Conservation (phyloP, 2,329 filamentous ascomycete genomes). For the Paracoccidioides lutzii region DNA sequence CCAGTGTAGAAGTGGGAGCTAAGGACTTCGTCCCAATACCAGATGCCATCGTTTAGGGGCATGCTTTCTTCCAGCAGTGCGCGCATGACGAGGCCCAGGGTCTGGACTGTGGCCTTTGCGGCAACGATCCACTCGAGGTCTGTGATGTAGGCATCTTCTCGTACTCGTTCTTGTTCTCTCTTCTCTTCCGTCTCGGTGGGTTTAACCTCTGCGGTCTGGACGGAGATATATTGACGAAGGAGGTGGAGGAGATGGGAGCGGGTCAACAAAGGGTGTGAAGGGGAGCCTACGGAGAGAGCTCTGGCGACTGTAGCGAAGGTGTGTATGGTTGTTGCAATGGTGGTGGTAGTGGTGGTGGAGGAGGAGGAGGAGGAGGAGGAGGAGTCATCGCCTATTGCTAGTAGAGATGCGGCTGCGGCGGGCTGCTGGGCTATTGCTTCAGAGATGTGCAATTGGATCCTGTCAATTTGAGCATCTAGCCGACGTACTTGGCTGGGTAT, state of each 20-base stretch:
- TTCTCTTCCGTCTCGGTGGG: too few species aligned
- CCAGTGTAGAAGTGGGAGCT: conserved; percentile 65
- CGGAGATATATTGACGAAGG: conserved; percentile 45
- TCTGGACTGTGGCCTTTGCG: conserved; percentile 83
- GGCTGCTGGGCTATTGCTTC: conserved; percentile 15
- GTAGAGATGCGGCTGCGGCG: conserved; percentile 5
- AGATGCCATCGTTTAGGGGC: conserved; percentile 71
- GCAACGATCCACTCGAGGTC: conserved; percentile 85
- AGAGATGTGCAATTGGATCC: conserved; percentile 36
- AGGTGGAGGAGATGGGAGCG: conserved; percentile 47
- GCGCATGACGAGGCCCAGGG: conserved; percentile 68
- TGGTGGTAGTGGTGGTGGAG: too few species aligned
- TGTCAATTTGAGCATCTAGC: conserved; percentile 47
- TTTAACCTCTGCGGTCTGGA: conserved; percentile 11
- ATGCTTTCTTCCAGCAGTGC: conserved; percentile 71
- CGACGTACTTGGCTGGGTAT: conserved; percentile 39
- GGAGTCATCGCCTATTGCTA: not conserved
- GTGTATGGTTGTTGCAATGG: not conserved
- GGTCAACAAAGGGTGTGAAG: conserved; percentile 50
- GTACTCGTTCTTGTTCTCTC: too few species aligned
- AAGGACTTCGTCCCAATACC: conserved; percentile 89
- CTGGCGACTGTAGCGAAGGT: conserved; percentile 56
- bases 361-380: not conserved
- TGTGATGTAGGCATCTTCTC: conserved; percentile 45
- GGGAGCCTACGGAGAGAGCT: conserved; percentile 56